Conservation (phyloP, 345 rosid genomes). For the Hirschfeldia incana region DNA sequence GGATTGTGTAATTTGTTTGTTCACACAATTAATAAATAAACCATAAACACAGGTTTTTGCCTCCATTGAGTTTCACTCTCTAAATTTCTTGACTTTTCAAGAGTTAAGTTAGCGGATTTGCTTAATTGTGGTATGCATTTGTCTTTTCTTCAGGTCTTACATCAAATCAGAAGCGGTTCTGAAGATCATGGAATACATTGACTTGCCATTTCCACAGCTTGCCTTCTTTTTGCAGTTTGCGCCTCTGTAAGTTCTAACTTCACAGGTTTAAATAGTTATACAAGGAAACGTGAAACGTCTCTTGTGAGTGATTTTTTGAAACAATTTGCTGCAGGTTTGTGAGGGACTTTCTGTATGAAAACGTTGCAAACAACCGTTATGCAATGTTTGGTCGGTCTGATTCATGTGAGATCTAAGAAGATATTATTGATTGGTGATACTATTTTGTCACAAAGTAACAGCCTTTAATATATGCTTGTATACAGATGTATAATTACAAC, state of each 20-base stretch:
- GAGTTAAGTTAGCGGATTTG: too few species aligned
- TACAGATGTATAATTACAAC: neutral
- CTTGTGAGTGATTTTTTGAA: neutral
- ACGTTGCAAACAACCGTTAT: neutral
- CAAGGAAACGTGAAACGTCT: neutral
- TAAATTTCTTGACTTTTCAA: too few species aligned
- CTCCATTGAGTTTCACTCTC: too few species aligned
- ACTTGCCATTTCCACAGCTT: slow-evolving; percentile 1
- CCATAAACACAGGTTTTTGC: too few species aligned
- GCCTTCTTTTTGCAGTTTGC: neutral
- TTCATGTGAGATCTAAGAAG: neutral
- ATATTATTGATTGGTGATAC: neutral
- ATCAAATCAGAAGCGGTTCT: neutral
- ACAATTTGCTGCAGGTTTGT: neutral
- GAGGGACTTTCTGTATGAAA: neutral
- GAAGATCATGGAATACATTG: neutral
- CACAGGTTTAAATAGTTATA: neutral
- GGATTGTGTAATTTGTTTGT: too few species aligned
- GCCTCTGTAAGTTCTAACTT: neutral
- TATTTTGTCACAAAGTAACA: neutral
- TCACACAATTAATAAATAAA: too few species aligned
- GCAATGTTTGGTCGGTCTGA: neutral
- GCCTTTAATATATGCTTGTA: neutral
- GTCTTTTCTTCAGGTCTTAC: neutral
- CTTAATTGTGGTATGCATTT: too few species aligned